Conservation (phyloP, 2,329 filamentous ascomycete genomes). For the Aspergillus sp. region DNA sequence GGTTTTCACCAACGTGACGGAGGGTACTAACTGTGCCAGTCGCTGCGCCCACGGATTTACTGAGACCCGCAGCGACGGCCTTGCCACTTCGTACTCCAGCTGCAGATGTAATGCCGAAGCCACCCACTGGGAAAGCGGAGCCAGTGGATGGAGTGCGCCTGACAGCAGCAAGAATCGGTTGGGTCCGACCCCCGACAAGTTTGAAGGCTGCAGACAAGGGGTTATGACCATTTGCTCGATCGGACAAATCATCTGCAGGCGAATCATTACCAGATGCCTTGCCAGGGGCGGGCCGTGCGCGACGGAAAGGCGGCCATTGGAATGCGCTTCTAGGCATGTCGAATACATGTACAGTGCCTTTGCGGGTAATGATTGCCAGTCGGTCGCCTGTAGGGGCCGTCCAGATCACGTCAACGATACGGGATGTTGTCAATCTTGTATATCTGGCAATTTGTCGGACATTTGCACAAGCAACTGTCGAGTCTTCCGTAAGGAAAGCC, state of each 20-base stretch:
- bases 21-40: conserved; percentile 43
- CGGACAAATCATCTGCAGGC: conserved; percentile 42
- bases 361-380: conserved; percentile 82
- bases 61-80: conserved; percentile 44
- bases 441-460: conserved; percentile 85
- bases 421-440: conserved; percentile 82
- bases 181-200: conserved; percentile 54
- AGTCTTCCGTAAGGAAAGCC: conserved; percentile 32
- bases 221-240: conserved; percentile 28
- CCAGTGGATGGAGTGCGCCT: conserved; percentile 46
- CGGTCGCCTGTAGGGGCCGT: conserved; percentile 72
- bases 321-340: conserved; percentile 78
- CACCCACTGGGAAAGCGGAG: conserved; percentile 37
- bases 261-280: conserved; percentile 37
- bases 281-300: conserved; percentile 37
- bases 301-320: conserved; percentile 69
- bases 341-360: conserved; percentile 90
- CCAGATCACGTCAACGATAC: conserved; percentile 87
- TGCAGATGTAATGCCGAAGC: conserved; percentile 41
- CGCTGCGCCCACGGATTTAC: conserved; percentile 45
- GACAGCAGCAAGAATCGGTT: conserved; percentile 61
- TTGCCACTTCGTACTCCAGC: conserved; percentile 42
- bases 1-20: conserved; percentile 43
- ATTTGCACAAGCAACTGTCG: conserved; percentile 23
- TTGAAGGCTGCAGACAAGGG: conserved; percentile 65